Conservation (phyloP, 1,284 basidiomycete genomes). For the Cystobasidiaceae sp. region DNA sequence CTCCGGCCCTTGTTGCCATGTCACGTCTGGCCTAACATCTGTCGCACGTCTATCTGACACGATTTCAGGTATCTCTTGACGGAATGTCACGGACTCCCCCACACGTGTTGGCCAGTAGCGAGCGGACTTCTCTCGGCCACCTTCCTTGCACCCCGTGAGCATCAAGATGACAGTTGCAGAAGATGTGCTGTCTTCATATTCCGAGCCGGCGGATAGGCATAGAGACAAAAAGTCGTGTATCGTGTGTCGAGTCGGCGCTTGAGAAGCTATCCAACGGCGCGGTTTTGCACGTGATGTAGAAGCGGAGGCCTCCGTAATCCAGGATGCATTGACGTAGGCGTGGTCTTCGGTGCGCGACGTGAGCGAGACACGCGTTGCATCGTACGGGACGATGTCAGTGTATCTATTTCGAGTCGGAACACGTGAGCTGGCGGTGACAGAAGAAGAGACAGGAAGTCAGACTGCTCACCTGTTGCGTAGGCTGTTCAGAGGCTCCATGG, state of each 20-base stretch:
- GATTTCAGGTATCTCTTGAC: constrained; percentile 11
- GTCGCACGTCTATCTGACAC: not conserved
- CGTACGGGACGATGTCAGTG: constrained; percentile 65
- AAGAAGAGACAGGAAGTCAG: constrained; percentile 47
- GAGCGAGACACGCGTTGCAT: constrained; percentile 64
- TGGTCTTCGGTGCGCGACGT: not conserved
- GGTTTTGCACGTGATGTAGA: not conserved
- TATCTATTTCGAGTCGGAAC: constrained; percentile 51
- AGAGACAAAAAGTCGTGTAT: constrained; percentile 67
- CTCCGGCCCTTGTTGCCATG: not conserved
- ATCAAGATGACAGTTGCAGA: constrained; percentile 56
- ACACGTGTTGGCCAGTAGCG: constrained; percentile 62
- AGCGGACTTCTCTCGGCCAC: constrained; percentile 63
- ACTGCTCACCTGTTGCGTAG: constrained; percentile 45
- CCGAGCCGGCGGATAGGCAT: constrained; percentile 46
- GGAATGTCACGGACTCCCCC: constrained; percentile 52
- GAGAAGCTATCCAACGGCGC: constrained; percentile 9
- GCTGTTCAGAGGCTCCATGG: constrained; percentile 48
- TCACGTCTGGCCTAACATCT: not conserved
- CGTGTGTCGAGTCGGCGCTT: constrained; percentile 64
- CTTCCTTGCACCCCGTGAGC: constrained; percentile 64
- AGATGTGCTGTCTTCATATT: not conserved
- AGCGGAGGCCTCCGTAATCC: constrained; percentile 59
- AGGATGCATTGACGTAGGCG: constrained; percentile 72
- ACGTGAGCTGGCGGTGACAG: not conserved